These are phyloP conservation scores for Cystobasidium onofrii DNA, from an alignment of 768 basidiomycete species.

Conservation along the genomic window DNA sequence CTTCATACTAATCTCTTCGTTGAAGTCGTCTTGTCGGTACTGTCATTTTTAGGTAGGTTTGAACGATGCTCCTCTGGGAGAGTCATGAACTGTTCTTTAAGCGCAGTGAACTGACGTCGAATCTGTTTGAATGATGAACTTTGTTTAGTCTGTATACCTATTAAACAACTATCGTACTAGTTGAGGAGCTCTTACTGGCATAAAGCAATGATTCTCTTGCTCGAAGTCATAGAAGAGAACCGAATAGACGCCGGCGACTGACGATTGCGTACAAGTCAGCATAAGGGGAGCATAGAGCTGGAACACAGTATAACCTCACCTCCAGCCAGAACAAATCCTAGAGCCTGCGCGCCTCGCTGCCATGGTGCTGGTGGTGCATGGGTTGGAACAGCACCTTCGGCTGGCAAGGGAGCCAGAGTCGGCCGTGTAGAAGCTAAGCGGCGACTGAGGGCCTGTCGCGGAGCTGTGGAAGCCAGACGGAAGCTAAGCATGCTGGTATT, in stretches of 20 bases:
- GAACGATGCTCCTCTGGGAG: not conserved
- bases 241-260: conserved; percentile 23
- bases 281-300: not conserved
- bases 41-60: not conserved
- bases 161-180: too few relatives aligned
- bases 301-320: not conserved
- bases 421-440: not conserved
- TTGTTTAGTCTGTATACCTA: too few relatives aligned
- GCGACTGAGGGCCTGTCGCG: not conserved
- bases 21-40: not conserved
- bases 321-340: conserved; percentile 8
- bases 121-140: not conserved
- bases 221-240: conserved; percentile 22
- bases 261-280: not conserved
- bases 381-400: not conserved
- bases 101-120: not conserved
- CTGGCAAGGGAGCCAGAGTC: not conserved
- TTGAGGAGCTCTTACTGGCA: not conserved
- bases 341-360: conserved; percentile 8
- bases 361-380: conserved; percentile 3
- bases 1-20: not conserved
- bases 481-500: not conserved
- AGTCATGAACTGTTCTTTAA: conserved; percentile 12
- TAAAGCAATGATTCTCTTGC: conserved; percentile 16
- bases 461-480: not conserved